Base-by-base conservation (phyloP, 768 basidiomycete genomes). In the Cystobasidium onofrii region DNA sequence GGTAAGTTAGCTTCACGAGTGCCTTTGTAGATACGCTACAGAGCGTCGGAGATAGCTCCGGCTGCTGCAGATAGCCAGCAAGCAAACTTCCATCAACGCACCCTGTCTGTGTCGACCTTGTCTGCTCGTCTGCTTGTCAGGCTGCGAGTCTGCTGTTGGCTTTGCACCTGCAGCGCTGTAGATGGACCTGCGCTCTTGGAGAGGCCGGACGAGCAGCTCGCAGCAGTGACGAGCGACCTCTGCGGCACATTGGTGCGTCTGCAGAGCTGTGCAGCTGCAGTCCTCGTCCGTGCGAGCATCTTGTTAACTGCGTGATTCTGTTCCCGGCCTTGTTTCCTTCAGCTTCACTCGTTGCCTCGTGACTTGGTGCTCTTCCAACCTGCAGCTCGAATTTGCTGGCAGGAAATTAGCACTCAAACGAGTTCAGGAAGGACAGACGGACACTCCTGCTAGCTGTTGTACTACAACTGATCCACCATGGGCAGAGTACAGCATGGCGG, bases 41-140 rank as follows among this genome's bases (percentile, higher is more conserved):
- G 33, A 43, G 33, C 64, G 64, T 2, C 41, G 13, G 25, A 33
- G 23, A 61, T 12, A 23, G 31, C 60, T 27, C 15, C 39, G 39
- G 39, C 39, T 6, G 15, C 6, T 6, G 39, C 39, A 17, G n/a
- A 9, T 41, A 25, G 34, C 15, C 33, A 6, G 52, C 12, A 20
- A 31, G 20, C 57, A 61, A 4, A 3, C 31, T 12, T 39, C 44
- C 12, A 33, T 4, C 29, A 31, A 71, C 69, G 31, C 54, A 60
- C 69, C 69, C 69, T 71, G 36, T 71, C 69, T 31, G 69, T 71
- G 27, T 71, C 69, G 34, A 71, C 43, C 52, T 60, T 60, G 31
- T 71, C 69, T 2, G 69, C 69, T 1, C 65, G 65, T 50, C 65
- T 67, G 43, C 44, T 54, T 3, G 41, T 50, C 29, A 67, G 20